Base-by-base conservation (phyloP, 2,329 filamentous ascomycete species). In the Exophiala bonariae region DNA sequence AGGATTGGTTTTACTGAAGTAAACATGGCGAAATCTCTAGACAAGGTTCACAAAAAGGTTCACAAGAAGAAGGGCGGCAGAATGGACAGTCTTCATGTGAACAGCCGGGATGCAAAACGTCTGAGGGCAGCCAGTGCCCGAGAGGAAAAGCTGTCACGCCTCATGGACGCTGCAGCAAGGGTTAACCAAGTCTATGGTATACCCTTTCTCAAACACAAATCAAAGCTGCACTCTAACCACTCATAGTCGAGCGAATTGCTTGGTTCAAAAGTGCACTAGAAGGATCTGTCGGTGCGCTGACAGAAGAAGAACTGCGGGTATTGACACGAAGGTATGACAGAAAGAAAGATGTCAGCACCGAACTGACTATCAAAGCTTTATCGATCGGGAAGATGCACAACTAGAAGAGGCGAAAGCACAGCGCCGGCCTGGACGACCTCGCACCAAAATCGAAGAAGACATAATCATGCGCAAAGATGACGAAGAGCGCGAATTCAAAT, bases 21-120 rank as follows among this genome's bases (percentile, higher is more conserved):
- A 39, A 77, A 61, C 18, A 95, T 95, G 90, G 80, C 88, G 11
- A 86, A 83, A 63, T 81, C 85, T 35, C 72, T 96, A 5, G 74
- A 82, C 55, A 97, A 96, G 66, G 23, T 93, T 16, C 82, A 87
- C 54, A 97, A 97, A 73, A n/a, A n/a, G n/a, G 87, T 93, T 16
- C 82, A 87, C 54, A 97, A 97, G 73, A 96, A 96, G 78, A 83
- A 86, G 57, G 82, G 83, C 56, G 82, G 83, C 16, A 82, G 83
- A 31, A 78, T 89, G 37, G 83, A 85, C 22, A 78, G 85, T 10
- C 77, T 97, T 17, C 92, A 97, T 63, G 86, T 90, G 68, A 89
- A 89, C 66, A 96, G 90, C 51, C 80, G 93, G 57, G 89, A 97
- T 73, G 87, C 90, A 3, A 81, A 86, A 62, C 81, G 89, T 41